A percentile compares a stretch with the other conserved stretches of the same genome.
These are phyloP conservation scores for Massariosphaeria phaeospora DNA, from an alignment of 495 filamentous ascomycete genomes.

Conservation along the genomic window DNA sequence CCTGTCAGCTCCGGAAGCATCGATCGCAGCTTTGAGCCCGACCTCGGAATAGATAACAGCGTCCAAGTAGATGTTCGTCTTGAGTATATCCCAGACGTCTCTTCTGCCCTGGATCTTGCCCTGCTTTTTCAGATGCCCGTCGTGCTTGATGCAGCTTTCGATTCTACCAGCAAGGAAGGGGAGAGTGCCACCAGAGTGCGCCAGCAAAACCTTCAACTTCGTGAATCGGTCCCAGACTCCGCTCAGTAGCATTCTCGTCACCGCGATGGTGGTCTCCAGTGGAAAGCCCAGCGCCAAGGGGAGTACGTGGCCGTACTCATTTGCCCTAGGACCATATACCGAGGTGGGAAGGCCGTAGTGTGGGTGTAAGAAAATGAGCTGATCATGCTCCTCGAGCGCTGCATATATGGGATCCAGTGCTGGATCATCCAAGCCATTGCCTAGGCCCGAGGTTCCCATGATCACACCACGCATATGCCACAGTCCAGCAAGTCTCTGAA, in stretches of 20 bases:
- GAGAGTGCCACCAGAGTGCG: constrained; percentile 83
- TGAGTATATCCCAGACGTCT: constrained; percentile 73
- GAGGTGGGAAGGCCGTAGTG: constrained; percentile 81
- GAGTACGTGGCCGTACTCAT: constrained; percentile 81
- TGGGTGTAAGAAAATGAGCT: constrained; percentile 81
- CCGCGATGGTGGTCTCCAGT: constrained; percentile 87
- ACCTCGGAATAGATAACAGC: constrained; percentile 77
- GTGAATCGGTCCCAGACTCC: constrained; percentile 80
- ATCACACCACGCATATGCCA: constrained; percentile 76
- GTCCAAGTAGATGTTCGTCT: constrained; percentile 85
- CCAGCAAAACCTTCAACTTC: constrained; percentile 67
- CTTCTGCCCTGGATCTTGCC: constrained; percentile 48
- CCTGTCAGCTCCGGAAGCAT: constrained; percentile 58
- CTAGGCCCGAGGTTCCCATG: constrained; percentile 79
- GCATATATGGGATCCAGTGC: constrained; percentile 63
- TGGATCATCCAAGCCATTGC: constrained; percentile 75
- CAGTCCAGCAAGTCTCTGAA: constrained; percentile 55
- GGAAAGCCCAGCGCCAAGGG: constrained; percentile 86
- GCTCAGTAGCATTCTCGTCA: constrained; percentile 77
- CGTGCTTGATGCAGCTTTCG: constrained; percentile 82
- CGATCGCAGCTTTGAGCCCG: constrained; percentile 68
- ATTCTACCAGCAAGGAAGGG: constrained; percentile 87
- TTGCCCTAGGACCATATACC: constrained; percentile 67
- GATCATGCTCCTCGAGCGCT: constrained; percentile 57
- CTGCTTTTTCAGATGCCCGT: constrained; percentile 58